A percentile compares a stretch with the other conserved stretches of the same genome.
phyloP scores from a whole-genome alignment of 768 basidiomycete genomes.

The Mycena capillaripes region DNA sequence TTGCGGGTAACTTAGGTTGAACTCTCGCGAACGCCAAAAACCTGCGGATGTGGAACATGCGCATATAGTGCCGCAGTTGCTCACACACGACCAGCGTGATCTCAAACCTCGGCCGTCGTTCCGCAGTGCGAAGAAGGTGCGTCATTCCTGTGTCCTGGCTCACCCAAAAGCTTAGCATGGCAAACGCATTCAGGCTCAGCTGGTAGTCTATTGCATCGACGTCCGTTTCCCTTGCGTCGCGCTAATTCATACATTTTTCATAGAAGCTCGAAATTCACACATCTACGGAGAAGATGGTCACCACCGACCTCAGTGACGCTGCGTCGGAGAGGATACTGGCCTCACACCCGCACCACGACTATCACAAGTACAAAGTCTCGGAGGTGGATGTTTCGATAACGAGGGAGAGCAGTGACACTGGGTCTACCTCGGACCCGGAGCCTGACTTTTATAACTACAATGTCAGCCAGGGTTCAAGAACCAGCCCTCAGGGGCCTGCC shows the following conservation, averaged over 20 bases:
- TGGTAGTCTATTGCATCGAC: not conserved
- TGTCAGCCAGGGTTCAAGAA: no score
- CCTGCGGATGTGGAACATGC: not conserved
- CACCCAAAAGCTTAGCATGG: not conserved
- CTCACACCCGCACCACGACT: no score
- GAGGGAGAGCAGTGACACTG: not conserved
- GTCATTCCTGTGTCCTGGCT: not conserved
- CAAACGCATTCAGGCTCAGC: not conserved
- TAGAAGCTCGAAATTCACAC: not conserved
- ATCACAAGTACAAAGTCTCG: no score
- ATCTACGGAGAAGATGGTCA: not conserved
- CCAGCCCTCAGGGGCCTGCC: not conserved
- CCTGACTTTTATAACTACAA: conserved; percentile 2
- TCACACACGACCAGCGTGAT: not conserved
- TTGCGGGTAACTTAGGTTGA: not conserved
- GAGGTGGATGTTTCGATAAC: no score
- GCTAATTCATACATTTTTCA: not conserved
- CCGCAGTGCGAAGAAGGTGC: not conserved
- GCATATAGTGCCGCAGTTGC: not conserved
- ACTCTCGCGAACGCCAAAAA: conserved; percentile 4
- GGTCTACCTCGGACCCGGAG: not conserved
- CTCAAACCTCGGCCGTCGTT: not conserved
- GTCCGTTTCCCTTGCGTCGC: no score
- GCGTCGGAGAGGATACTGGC: not conserved
- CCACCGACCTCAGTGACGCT: not conserved